Evolutionary conservation across 345 rosid genomes (phyloP).

Genomic region (Salix brachista): DNA sequence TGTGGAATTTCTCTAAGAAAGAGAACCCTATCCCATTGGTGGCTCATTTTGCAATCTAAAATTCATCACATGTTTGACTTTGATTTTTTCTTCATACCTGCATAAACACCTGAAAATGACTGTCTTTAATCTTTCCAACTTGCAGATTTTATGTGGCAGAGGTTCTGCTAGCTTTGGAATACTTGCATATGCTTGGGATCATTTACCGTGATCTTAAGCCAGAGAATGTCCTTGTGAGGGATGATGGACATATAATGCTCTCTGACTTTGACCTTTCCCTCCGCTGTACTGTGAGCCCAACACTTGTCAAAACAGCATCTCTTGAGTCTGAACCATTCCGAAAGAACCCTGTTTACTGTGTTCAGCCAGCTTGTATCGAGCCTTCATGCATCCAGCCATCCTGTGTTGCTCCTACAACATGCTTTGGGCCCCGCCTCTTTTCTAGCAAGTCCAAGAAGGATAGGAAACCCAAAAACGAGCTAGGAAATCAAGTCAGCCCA

Average conservation of each 20-base stretch:
- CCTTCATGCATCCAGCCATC: conserved; percentile 84
- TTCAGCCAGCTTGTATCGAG: conserved; percentile 78
- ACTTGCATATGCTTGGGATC: conserved; percentile 87
- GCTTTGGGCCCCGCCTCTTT: conserved; percentile 82
- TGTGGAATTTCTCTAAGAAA: not conserved
- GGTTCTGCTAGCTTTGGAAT: conserved; percentile 81
- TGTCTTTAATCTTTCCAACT: not conserved
- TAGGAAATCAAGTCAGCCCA: conserved; percentile 72
- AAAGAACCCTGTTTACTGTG: conserved; percentile 65
- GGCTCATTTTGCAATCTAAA: not conserved
- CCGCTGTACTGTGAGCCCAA: conserved; percentile 77
- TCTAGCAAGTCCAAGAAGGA: conserved; percentile 82
- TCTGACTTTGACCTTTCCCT: conserved; percentile 86
- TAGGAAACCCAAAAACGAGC: conserved; percentile 59
- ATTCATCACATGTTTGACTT: not conserved
- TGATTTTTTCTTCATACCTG: not conserved
- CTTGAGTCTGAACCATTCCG: conserved; percentile 61
- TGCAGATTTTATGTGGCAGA: conserved; percentile 81
- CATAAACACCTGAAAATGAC: not conserved
- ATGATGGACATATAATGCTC: conserved; percentile 84
- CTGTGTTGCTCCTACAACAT: conserved; percentile 74
- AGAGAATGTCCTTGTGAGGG: conserved; percentile 71
- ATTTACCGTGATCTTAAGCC: conserved; percentile 84
- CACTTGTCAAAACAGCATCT: conserved; percentile 59
- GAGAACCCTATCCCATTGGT: not conserved